Evolutionary conservation across 2,329 filamentous ascomycete species (phyloP).

Genomic region (Ascochyta rabiei): DNA sequence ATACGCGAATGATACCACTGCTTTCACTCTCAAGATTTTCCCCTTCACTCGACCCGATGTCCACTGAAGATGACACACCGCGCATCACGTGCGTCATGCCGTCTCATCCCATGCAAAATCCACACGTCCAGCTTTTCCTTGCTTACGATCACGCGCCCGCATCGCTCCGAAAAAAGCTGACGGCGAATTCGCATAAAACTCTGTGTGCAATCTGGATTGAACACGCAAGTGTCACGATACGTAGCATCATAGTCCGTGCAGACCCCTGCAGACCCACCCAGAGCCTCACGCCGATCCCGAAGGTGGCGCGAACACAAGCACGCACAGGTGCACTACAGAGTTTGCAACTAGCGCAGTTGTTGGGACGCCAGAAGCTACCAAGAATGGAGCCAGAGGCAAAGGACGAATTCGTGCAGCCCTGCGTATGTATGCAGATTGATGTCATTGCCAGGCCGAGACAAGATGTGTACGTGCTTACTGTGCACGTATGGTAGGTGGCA

Average conservation of each 20-base stretch:
- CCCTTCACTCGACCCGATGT: not conserved
- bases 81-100: not conserved
- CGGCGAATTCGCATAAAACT: constrained; percentile 9
- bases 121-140: constrained; percentile 1
- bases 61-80: not conserved
- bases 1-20: constrained; percentile 14
- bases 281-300: constrained; percentile 17
- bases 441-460: constrained; percentile 3
- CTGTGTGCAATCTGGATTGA: not conserved
- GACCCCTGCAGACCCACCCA: constrained; percentile 9
- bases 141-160: not conserved
- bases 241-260: constrained; percentile 7
- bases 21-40: not conserved
- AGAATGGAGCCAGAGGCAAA: not conserved
- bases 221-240: constrained; percentile 6
- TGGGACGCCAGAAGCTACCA: not conserved
- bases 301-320: constrained; percentile 11
- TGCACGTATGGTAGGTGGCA: too few relatives aligned
- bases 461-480: not conserved
- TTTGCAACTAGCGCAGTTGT: not conserved
- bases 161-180: not conserved
- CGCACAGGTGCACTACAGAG: not conserved
- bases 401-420: not conserved
- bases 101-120: not conserved
- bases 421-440: constrained; percentile 9